Evolutionary conservation across 345 rosid species (phyloP).

Genomic region (Moricandia moricandioides): DNA sequence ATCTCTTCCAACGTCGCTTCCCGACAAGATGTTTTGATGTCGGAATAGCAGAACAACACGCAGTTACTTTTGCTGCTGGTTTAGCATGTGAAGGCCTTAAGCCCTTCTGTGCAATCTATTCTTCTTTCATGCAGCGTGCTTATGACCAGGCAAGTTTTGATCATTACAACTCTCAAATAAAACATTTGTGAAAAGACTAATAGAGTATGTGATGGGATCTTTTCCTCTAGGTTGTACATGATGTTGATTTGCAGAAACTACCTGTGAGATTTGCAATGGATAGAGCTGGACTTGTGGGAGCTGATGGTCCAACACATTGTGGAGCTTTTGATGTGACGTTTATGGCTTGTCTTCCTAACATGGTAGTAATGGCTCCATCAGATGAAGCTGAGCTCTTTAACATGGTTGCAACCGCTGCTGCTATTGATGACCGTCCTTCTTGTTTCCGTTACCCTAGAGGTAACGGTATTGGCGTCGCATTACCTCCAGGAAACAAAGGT

Average conservation of each 20-base stretch:
- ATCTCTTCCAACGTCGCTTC: too few relatives aligned
- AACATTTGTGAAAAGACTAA: not conserved
- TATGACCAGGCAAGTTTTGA: not conserved
- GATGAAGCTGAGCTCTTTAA: constrained; percentile 97
- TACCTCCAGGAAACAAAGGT: constrained; percentile 86
- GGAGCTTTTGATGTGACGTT: constrained; percentile 93
- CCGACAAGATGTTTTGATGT: too few relatives aligned
- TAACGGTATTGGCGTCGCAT: constrained; percentile 68
- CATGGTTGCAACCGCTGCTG: constrained; percentile 95
- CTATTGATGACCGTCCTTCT: constrained; percentile 88
- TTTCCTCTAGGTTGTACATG: constrained; percentile 75
- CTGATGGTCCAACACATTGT: constrained; percentile 97
- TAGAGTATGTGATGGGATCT: too few relatives aligned
- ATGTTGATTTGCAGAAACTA: constrained; percentile 89
- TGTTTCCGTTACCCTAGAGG: constrained; percentile 98
- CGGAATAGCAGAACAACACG: constrained; percentile 91
- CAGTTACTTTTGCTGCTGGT: too few relatives aligned
- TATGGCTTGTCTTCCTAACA: constrained; percentile 98
- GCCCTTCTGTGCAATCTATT: too few relatives aligned
- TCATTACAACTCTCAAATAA: not conserved
- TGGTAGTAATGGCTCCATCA: constrained; percentile 98
- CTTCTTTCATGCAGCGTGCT: too few relatives aligned
- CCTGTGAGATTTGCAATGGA: constrained; percentile 98
- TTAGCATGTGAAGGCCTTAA: too few relatives aligned
- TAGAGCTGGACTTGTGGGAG: constrained; percentile 94